Evolutionary conservation across 108 stramenopile genomes (phyloP), one percentile per base, ranked within the genome.

Genomic region (Cyclotella atomus): DNA sequence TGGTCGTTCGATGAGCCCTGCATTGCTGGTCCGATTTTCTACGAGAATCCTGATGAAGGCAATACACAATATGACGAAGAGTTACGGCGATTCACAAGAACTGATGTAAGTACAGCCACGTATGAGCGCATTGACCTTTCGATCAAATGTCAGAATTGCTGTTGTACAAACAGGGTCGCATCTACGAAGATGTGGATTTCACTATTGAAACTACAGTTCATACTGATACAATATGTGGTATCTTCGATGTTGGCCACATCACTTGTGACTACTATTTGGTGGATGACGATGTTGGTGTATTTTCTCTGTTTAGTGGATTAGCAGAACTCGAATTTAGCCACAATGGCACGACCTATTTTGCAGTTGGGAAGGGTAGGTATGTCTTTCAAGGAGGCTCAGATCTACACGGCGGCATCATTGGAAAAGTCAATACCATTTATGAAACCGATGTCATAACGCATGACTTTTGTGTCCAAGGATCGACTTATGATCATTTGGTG

Each of bases 331-430:
- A 60, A 14, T 60, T 60, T 27, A 41, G 6, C 12, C 38, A 41
- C 38, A 41, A 41, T 41, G 38, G 12, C 38, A 41, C 38, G 38
- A 6, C 6, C 38, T 12, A 41, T 12, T 9, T 41, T 12, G 9
- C 38, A 41, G 9, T 60, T 1, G 59, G 30, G 21, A 60, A n/a
- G 9, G 59, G 59, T 16, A 17, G 59, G 19, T 60, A 38, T 41
- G 59, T 60, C 10, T 60, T 23, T 41, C 59, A 60, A 60, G 59
- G 59, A 32, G 59, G 59, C 9, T 60, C 59, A 17, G 59, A 60
- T 24, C 21, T 60, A 21, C 59, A 60, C 59, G 59, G 21, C 2
- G 59, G 59, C 17, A 60, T 60, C 21, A n/a, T 60, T 2, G 59
- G 59, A 27, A 24, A 29, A 2, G 59, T 60, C 59, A 60, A 2